Base-by-base conservation (phyloP, 495 filamentous ascomycete species). In the Geoglossum glabrum region DNA sequence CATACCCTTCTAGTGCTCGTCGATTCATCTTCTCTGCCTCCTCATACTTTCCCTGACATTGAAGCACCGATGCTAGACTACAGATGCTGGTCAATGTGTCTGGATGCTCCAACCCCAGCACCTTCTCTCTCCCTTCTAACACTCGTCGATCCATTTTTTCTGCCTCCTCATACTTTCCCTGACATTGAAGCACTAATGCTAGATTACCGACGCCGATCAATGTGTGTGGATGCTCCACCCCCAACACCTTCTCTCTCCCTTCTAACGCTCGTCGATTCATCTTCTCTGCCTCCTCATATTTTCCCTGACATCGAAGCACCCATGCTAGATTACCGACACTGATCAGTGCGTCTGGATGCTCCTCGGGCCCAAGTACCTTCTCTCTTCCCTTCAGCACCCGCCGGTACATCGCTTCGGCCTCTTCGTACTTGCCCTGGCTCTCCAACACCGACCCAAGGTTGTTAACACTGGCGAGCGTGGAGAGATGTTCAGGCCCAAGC, bases 311-410 rank as follows among this genome's bases (percentile, higher is more conserved):
- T n/a, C 38, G 38, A n/a, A 13, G n/a, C n/a, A n/a, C n/a, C 9
- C 5, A 23, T 23, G 46, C 46, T 9, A 50, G 46, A 9, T 50
- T 50, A 15, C 5, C 46, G 5, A 50, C 15, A 15, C 46, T 50
- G 46, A 15, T 50, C 46, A 34, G 31, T 11, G 31, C 11, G 15
- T 19, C 40, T 21, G 40, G 40, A 21, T 54, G 50, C 50, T 38
- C 58, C 47, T 60, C 50, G n/a, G n/a, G n/a, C 40, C 54, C 61
- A 52, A 57, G 47, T 34, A 59, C 30, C 30, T 56, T 45, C 40
- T 1, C n/a, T 3, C 40, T 45, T 19, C 17, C 23, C 40, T 60
- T 28, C 28, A 60, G n/a, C 28, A 30, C 50, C 25, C 28, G 58
- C 23, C 11, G 26, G 17, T 60, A 5, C 52, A 60, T 30, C 58